Conservation (phyloP, 495 filamentous ascomycete genomes). For the Neurospora tetrasperma region DNA sequence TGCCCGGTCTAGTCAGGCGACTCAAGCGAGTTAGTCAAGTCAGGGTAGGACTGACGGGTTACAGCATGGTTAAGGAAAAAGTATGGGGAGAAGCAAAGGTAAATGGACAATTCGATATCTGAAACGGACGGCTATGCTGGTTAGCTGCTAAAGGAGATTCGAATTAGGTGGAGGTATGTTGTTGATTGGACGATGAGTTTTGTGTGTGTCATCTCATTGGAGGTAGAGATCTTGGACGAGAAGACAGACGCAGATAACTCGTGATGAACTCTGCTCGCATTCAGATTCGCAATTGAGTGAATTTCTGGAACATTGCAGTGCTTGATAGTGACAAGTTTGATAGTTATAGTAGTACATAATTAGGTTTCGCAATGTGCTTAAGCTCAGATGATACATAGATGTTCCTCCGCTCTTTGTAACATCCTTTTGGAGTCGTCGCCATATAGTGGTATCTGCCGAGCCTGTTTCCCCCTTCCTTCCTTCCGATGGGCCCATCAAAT, state of each 20-base stretch:
- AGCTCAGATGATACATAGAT: neutral
- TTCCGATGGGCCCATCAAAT: conserved; percentile 1
- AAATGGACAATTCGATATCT: neutral
- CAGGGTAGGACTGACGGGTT: neutral
- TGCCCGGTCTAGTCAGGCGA: neutral
- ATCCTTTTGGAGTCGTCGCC: neutral
- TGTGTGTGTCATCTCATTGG: neutral
- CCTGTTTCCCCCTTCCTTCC: neutral
- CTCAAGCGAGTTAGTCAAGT: neutral
- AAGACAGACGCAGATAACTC: neutral
- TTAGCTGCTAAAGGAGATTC: neutral
- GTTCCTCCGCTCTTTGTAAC: neutral
- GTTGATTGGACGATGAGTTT: neutral
- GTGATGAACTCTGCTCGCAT: neutral
- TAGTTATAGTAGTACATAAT: conserved; percentile 10
- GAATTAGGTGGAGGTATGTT: neutral
- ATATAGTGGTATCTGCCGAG: neutral
- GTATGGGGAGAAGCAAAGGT: neutral
- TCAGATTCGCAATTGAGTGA: neutral
- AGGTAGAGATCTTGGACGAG: neutral
- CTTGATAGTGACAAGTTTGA: neutral
- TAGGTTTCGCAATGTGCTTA: neutral
- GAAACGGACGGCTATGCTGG: neutral
- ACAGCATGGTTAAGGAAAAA: neutral
- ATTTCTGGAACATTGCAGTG: neutral